phyloP scores from a whole-genome alignment of 345 rosid genomes.

The Alliaria petiolata region DNA sequence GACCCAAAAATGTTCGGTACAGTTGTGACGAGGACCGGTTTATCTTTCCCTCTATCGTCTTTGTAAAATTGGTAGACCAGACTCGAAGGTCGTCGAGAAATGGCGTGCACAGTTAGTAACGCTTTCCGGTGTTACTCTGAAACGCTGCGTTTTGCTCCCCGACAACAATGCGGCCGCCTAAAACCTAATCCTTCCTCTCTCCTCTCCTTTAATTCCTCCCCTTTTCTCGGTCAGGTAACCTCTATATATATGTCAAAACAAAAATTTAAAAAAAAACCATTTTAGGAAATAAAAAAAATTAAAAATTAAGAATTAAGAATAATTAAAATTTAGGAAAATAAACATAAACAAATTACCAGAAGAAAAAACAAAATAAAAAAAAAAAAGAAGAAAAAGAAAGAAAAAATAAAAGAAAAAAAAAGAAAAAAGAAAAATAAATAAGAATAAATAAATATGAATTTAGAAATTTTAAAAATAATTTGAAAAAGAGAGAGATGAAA shows the following conservation, averaged over 20 bases:
- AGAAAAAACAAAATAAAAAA: no score
- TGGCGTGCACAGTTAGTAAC: constrained; percentile 41
- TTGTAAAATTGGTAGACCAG: background rate
- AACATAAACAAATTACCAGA: no score
- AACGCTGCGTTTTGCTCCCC: constrained; percentile 46
- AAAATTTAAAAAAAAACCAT: no score
- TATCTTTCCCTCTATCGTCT: background rate
- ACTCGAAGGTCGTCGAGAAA: constrained; percentile 19
- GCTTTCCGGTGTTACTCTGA: constrained; percentile 42
- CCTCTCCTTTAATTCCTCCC: constrained; percentile 27
- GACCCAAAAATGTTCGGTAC: background rate
- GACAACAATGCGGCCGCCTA: constrained; percentile 24
- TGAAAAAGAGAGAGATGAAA: background rate
- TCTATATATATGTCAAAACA: background rate
- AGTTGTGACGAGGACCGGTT: background rate
- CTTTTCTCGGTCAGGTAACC: constrained; percentile 30
- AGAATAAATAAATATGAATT: no score
- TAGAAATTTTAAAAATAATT: no score
- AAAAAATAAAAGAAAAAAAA: no score
- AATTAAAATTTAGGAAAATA: no score
- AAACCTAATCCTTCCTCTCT: constrained; percentile 38
- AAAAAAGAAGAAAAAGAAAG: no score
- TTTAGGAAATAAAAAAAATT: no score
- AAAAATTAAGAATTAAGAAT: no score
- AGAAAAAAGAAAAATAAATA: no score